phyloP scores from a whole-genome alignment of 139 green algal genomes.

The Asterochloris erici region DNA sequence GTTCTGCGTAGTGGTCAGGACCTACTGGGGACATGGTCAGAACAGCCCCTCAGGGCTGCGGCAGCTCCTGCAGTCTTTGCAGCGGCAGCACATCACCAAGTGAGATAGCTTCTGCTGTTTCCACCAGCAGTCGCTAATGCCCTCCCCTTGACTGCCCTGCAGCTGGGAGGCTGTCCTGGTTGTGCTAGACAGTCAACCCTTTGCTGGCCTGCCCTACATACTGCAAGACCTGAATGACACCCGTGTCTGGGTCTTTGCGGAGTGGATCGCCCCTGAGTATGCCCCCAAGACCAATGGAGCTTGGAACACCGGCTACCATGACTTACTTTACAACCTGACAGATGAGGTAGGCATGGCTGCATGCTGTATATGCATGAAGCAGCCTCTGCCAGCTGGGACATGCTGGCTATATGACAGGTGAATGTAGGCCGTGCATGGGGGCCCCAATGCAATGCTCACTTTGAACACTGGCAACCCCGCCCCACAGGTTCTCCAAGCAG shows the following conservation, averaged over 20 bases:
- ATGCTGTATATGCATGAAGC: constrained; percentile 43
- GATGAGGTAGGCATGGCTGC: constrained; percentile 45
- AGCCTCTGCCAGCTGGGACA: background rate
- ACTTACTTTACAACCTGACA: constrained; percentile 76
- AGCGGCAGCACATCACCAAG: constrained; percentile 32
- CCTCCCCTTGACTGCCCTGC: background rate
- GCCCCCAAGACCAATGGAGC: constrained; percentile 38
- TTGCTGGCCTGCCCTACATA: constrained; percentile 61
- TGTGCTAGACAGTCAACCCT: constrained; percentile 67
- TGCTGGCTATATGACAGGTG: too few relatives aligned
- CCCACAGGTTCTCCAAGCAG: too few relatives aligned
- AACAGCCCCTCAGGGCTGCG: constrained; percentile 36
- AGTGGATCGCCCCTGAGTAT: constrained; percentile 65
- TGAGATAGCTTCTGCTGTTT: background rate
- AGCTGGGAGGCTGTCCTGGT: constrained; percentile 74
- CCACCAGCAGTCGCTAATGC: background rate
- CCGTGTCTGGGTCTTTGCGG: constrained; percentile 64
- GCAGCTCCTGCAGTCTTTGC: constrained; percentile 47
- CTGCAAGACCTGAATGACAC: constrained; percentile 55
- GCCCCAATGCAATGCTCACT: background rate
- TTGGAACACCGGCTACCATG: constrained; percentile 69
- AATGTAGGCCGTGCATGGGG: too few relatives aligned
- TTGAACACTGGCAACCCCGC: background rate
- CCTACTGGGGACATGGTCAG: constrained; percentile 63
- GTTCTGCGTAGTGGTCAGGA: constrained; percentile 64